These are phyloP conservation scores for Conidiobolus coronatus DNA, from an alignment of 371 early-diverging fungal species.

Conservation along the genomic window DNA sequence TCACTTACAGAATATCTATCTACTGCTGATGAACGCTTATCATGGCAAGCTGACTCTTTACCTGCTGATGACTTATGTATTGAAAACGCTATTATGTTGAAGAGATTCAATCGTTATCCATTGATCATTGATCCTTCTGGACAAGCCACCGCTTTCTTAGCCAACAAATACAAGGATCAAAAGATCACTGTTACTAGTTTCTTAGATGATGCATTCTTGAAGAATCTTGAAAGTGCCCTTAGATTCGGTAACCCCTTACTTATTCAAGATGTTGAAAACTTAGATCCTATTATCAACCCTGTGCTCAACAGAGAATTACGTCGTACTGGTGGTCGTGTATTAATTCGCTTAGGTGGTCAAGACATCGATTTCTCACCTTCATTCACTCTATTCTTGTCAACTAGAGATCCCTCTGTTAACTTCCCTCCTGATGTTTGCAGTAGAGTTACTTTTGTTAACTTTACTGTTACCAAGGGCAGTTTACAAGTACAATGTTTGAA, in stretches of 20 bases:
- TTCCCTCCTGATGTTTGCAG: slow-evolving; percentile 92
- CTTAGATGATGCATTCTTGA: slow-evolving; percentile 89
- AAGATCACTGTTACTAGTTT: slow-evolving; percentile 90
- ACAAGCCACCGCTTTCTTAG: slow-evolving; percentile 72
- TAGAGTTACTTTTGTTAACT: slow-evolving; percentile 96
- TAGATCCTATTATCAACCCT: slow-evolving; percentile 93
- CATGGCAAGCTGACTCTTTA: slow-evolving; percentile 71
- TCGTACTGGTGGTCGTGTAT: slow-evolving; percentile 87
- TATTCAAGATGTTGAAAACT: slow-evolving; percentile 89
- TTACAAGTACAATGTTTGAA: slow-evolving; percentile 92
- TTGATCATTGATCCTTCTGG: slow-evolving; percentile 94
- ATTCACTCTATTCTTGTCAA: slow-evolving; percentile 82
- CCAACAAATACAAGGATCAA: slow-evolving; percentile 61
- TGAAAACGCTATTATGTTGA: slow-evolving; percentile 93
- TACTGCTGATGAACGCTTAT: slow-evolving; percentile 74
- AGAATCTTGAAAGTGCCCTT: slow-evolving; percentile 89
- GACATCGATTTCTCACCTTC: slow-evolving; percentile 97
- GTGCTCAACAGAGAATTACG: slow-evolving; percentile 90
- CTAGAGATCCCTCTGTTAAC: slow-evolving; percentile 76
- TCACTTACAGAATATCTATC: slow-evolving; percentile 81
- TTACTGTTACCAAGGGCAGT: slow-evolving; percentile 87
- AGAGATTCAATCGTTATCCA: slow-evolving; percentile 85
- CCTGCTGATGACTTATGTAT: slow-evolving; percentile 84
- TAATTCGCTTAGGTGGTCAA: slow-evolving; percentile 85
- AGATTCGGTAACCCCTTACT: slow-evolving; percentile 96